Base-by-base conservation (phyloP, 2,329 filamentous ascomycete species). In the Penicillium sp. region DNA sequence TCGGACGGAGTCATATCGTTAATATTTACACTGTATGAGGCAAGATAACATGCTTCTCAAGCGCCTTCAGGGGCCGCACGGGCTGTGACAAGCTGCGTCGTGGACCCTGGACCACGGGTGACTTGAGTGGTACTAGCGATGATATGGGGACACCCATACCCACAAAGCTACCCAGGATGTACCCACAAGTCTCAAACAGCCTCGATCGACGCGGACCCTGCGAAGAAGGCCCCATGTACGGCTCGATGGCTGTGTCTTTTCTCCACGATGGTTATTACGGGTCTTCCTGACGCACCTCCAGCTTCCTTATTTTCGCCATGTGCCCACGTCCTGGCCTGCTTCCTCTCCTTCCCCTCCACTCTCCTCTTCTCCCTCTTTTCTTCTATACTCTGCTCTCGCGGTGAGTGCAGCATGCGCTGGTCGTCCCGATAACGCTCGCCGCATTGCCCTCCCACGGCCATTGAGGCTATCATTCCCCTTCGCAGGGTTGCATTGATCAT, bases 191-290 rank as follows among this genome's bases (percentile, higher is more conserved):
- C n/a, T n/a, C n/a, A n/a, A n/a, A n/a, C n/a, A n/a, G n/a, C n/a
- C n/a, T 33, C 17, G 40, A 39, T 47, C 33, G 30, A 36, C 30
- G 27, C 28, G 39, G 38, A 43, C 41, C 41, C 37, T 44, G 34
- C 28, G 29, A 33, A 33, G 33, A 19, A 10, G 17, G 19, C 14
- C 21, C 33, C n/a, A 16, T 18, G 19, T 26, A 13, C 14, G 28
- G 25, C 28, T 37, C 17, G 9, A 25, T 13, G 36, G 40, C 27
- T 38, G 31, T 36, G 27, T n/a, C 16, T 8, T 37, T 41, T 15
- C 37, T 34, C 23, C 13, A 10, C 13, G 21, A 3, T 20, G 26
- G 27, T 19, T 34, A 4, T 23, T 30, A 18, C 13, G n/a, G 3
- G 13, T 11, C 23, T 26, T 10, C 28, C 14, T 33, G 33, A 23